phyloP scores from a whole-genome alignment of 495 filamentous ascomycete genomes.

The Neurospora africana region DNA sequence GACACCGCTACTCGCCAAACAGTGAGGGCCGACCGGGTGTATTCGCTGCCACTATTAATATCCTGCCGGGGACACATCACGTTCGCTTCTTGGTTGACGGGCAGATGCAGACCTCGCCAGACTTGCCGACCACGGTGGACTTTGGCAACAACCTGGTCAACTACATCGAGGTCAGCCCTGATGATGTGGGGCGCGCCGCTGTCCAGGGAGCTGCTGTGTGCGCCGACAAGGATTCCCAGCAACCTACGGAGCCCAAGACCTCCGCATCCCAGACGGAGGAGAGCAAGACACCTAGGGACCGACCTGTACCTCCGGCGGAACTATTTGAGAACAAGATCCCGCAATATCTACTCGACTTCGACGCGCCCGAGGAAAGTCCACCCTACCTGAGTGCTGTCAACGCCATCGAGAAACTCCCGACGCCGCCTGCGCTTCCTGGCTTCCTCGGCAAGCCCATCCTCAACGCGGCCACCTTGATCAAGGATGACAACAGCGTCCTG shows the following conservation, averaged over 20 bases:
- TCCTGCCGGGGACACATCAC: conserved; percentile 90
- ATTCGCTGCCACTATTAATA: conserved; percentile 63
- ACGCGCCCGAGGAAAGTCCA: conserved; percentile 66
- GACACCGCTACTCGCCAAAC: conserved; percentile 8
- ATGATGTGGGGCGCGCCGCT: conserved; percentile 37
- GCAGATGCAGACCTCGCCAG: conserved; percentile 76
- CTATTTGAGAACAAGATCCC: conserved; percentile 60
- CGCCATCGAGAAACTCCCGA: conserved; percentile 62
- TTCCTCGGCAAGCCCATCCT: conserved; percentile 92
- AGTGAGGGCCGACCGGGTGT: conserved; percentile 45
- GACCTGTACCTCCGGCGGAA: conserved; percentile 31
- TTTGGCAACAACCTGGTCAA: conserved; percentile 95
- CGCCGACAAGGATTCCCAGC: conserved; percentile 17
- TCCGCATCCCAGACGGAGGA: conserved; percentile 24
- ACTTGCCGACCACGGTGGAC: conserved; percentile 88
- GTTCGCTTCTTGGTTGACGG: conserved; percentile 92
- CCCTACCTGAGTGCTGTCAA: conserved; percentile 56
- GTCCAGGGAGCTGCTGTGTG: conserved; percentile 6
- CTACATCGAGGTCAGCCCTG: conserved; percentile 85
- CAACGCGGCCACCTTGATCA: conserved; percentile 81
- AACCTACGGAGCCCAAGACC: neutral
- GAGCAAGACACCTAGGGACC: conserved; percentile 28
- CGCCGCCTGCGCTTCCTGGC: conserved; percentile 76
- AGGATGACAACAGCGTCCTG: conserved; percentile 93
- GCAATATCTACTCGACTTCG: conserved; percentile 74